Evolutionary conservation across 495 filamentous ascomycete genomes (phyloP).

Genomic region (Penicillium malachiteum): DNA sequence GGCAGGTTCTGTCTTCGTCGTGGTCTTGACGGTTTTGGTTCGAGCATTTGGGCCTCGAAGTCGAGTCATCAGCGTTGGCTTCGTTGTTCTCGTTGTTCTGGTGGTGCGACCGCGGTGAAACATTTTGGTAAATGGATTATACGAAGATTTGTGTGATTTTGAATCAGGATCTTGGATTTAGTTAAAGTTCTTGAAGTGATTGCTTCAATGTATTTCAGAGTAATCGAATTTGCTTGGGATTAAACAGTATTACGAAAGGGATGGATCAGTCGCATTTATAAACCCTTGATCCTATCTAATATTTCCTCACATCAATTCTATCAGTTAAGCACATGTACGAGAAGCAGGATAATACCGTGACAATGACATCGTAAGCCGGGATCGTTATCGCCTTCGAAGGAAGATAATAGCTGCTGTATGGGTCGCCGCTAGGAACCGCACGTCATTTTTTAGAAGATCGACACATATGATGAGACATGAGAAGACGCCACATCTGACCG

Average conservation of each 20-base stretch:
- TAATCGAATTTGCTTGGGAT: no score
- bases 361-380: constrained; percentile 22
- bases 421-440: constrained; percentile 12
- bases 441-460: constrained; percentile 27
- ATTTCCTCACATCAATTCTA: neutral
- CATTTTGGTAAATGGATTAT: constrained; percentile 19
- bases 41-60: constrained; percentile 28
- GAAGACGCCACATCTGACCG: neutral
- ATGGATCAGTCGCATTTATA: no score
- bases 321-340: no score
- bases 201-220: no score
- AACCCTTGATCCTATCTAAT: no score
- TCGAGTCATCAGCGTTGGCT: constrained; percentile 45
- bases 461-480: neutral
- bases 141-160: neutral
- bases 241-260: no score
- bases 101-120: constrained; percentile 27
- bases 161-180: neutral
- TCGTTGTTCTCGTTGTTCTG: constrained; percentile 38
- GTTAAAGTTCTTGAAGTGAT: neutral
- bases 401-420: constrained; percentile 7
- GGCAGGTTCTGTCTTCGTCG: constrained; percentile 22
- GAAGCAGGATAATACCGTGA: neutral
- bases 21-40: constrained; percentile 29
- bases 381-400: constrained; percentile 8